phyloP scores from a whole-genome alignment of 805 yeast genomes.

The Candida sonorensis region DNA sequence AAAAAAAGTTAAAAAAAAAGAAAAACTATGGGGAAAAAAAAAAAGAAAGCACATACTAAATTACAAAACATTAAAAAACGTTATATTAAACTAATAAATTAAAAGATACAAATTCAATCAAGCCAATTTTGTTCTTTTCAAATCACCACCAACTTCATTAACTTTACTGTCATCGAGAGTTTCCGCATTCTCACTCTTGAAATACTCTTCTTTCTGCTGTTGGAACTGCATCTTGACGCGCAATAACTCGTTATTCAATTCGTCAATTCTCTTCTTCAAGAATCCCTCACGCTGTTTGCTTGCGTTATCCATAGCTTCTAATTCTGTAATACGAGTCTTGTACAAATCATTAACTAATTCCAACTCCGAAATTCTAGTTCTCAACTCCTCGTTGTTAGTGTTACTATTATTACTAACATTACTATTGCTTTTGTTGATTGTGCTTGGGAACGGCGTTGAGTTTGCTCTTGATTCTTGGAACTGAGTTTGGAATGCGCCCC shows the following conservation, averaged over 20 bases:
- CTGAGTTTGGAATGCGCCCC: conserved; percentile 3
- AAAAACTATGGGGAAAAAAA: too few relatives aligned
- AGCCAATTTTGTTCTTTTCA: conserved; percentile 16
- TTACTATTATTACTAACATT: conserved; percentile 2
- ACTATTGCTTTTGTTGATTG: conserved; percentile 1
- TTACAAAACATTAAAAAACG: too few relatives aligned
- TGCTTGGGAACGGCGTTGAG: not conserved
- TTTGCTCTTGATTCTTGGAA: conserved; percentile 3
- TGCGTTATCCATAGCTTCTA: conserved; percentile 63
- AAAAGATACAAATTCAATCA: not conserved
- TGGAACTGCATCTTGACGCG: conserved; percentile 3
- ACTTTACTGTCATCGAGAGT: too few relatives aligned
- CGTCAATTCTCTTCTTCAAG: conserved; percentile 43
- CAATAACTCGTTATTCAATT: conserved; percentile 18
- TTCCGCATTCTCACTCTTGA: conserved; percentile 1
- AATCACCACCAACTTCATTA: conserved; percentile 12
- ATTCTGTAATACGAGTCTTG: conserved; percentile 72
- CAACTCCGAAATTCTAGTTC: conserved; percentile 77
- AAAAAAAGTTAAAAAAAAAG: too few relatives aligned
- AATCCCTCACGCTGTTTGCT: conserved; percentile 43
- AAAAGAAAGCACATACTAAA: too few relatives aligned
- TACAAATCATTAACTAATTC: conserved; percentile 88
- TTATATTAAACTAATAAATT: too few relatives aligned
- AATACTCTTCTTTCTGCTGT: conserved; percentile 6
- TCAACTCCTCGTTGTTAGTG: conserved; percentile 32